Conservation (phyloP, 2,329 filamentous ascomycete genomes). For the Rutstroemia sydowiana region DNA sequence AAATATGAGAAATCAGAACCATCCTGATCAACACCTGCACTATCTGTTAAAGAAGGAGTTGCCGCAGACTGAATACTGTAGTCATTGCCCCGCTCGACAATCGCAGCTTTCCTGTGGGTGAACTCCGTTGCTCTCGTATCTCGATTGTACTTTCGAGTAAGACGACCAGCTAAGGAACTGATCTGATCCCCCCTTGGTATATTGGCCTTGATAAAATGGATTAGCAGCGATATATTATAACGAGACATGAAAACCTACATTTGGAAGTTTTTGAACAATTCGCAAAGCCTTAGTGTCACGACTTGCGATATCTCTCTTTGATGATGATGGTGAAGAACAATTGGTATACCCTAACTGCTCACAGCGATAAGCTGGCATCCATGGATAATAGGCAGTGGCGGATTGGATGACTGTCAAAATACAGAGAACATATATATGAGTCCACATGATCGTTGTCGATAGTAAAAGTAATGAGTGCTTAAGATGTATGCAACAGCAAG, state of each 20-base stretch:
- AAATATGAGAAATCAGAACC: constrained; percentile 62
- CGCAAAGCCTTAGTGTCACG: constrained; percentile 8
- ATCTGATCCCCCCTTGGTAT: constrained; percentile 18
- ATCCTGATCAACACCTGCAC: constrained; percentile 53
- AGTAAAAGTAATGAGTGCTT: neutral
- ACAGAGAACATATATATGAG: neutral
- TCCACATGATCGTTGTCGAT: neutral
- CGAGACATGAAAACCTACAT: constrained; percentile 11
- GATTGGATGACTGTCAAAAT: constrained; percentile 3
- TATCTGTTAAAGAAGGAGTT: constrained; percentile 39
- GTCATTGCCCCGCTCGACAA: constrained; percentile 20
- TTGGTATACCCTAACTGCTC: neutral
- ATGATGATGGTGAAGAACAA: neutral
- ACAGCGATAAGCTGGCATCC: constrained; percentile 22
- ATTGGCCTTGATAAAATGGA: constrained; percentile 5
- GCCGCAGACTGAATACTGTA: constrained; percentile 19
- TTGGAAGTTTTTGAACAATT: constrained; percentile 16
- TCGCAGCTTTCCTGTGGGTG: constrained; percentile 3
- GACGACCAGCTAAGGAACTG: constrained; percentile 14
- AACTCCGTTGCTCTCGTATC: constrained; percentile 5
- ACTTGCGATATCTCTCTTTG: neutral
- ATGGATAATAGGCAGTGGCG: constrained; percentile 23
- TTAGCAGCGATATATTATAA: constrained; percentile 1
- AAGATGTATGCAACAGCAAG: too few relatives aligned
- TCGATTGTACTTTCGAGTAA: constrained; percentile 23